Evolutionary conservation across 257 asterid genomes (phyloP).

Genomic region (Fraxinus pennsylvanica): DNA sequence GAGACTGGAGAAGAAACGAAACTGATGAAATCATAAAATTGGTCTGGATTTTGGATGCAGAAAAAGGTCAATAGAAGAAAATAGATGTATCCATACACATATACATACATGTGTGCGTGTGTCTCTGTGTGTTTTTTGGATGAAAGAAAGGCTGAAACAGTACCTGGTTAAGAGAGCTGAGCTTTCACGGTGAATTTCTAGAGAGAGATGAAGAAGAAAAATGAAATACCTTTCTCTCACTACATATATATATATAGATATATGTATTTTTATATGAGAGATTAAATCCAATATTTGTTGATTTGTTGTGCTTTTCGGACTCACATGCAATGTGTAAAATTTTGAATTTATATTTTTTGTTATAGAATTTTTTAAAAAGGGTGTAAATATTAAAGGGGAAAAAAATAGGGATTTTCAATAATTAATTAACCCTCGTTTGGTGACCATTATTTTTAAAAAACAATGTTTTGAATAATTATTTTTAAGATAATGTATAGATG

Average conservation of each 20-base stretch:
- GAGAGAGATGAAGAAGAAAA: conserved; percentile 23
- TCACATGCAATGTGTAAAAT: too few species aligned
- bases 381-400: too few species aligned
- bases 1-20: conserved; percentile 31
- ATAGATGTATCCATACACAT: background rate
- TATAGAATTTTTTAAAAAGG: too few species aligned
- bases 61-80: conserved; percentile 34
- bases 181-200: conserved; percentile 38
- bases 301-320: too few species aligned
- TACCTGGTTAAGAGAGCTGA: conserved; percentile 31
- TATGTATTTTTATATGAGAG: too few species aligned
- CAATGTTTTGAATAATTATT: too few species aligned
- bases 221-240: conserved; percentile 23
- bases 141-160: conserved; percentile 1
- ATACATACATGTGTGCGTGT: conserved; percentile 15
- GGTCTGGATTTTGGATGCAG: conserved; percentile 39
- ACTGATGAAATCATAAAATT: conserved; percentile 25
- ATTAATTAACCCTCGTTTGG: too few species aligned
- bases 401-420: too few species aligned
- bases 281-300: too few species aligned
- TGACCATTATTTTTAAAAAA: too few species aligned
- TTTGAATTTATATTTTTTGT: too few species aligned
- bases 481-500: too few species aligned
- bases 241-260: background rate
- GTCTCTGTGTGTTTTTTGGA: background rate